phyloP scores from a whole-genome alignment of 2,329 filamentous ascomycete species.

The Leptodontidium sp. region DNA sequence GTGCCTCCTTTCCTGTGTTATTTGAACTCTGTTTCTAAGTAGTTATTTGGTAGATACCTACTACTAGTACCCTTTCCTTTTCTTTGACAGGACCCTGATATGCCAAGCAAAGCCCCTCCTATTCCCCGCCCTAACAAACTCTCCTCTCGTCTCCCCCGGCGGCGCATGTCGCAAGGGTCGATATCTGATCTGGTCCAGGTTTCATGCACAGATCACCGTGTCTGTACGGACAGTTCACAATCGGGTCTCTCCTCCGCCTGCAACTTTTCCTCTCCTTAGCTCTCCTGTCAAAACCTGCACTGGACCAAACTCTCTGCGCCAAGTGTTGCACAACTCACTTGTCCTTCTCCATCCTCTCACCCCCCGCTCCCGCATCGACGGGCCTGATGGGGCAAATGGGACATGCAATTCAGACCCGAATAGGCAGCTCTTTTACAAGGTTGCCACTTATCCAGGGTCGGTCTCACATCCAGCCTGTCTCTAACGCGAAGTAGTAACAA shows the following conservation, averaged over 20 bases:
- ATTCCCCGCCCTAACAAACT: constrained; percentile 9
- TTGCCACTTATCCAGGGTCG: constrained; percentile 9
- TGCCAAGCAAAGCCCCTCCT: constrained; percentile 7
- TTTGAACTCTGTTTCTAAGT: too few species aligned
- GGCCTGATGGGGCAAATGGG: constrained; percentile 9
- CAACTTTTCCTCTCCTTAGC: too few species aligned
- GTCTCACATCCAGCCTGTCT: constrained; percentile 1
- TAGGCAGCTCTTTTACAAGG: constrained; percentile 17
- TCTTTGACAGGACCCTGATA: background rate
- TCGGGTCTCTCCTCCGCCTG: too few species aligned
- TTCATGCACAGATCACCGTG: background rate
- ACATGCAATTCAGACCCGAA: constrained; percentile 3
- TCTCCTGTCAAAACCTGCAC: too few species aligned
- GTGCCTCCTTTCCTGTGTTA: background rate
- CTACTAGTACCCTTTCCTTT: background rate
- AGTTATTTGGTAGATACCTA: too few species aligned
- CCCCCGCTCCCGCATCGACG: background rate
- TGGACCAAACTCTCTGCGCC: background rate
- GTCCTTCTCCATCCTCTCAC: background rate
- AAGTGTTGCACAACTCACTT: background rate
- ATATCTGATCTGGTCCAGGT: background rate
- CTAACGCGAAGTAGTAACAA: background rate
- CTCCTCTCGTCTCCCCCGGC: background rate
- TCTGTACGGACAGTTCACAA: too few species aligned
- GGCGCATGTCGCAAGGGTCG: background rate